phyloP scores from a whole-genome alignment of 140 eudicot genomes.

The Bidens hawaiensis region DNA sequence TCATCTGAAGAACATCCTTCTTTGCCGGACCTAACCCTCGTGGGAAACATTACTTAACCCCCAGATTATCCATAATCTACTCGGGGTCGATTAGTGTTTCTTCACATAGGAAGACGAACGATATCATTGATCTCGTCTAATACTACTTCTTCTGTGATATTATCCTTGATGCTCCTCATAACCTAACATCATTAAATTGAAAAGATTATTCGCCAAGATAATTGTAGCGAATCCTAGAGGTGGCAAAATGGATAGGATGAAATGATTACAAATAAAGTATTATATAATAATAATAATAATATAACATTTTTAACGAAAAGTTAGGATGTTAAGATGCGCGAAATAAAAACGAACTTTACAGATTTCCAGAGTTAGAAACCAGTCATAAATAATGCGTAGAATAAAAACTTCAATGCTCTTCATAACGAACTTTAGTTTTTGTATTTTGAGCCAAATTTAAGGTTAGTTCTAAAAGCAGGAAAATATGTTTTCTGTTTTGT shows the following conservation, averaged over 20 bases:
- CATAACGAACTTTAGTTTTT: background rate
- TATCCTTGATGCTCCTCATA: slow-evolving; percentile 57
- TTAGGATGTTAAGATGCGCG: background rate
- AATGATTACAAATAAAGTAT: no score
- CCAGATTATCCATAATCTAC: no score
- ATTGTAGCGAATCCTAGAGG: background rate
- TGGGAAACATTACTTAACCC: no score
- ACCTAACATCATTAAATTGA: slow-evolving; percentile 26
- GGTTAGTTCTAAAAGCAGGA: background rate
- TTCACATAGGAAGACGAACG: slow-evolving; percentile 45
- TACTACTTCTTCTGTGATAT: slow-evolving; percentile 57
- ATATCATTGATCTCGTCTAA: slow-evolving; percentile 47
- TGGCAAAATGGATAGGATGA: background rate
- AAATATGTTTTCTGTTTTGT: background rate
- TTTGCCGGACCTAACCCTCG: no score
- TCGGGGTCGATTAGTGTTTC: no score
- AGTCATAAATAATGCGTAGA: background rate
- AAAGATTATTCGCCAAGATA: slow-evolving; percentile 7
- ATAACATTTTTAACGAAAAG: background rate
- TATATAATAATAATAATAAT: no score
- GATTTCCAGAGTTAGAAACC: background rate
- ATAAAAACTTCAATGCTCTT: background rate
- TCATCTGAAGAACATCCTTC: no score
- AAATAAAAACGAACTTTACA: background rate
- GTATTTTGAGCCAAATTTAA: background rate